Base-by-base conservation (phyloP, 2,329 filamentous ascomycete genomes). In the Bipolaris zeicola region DNA sequence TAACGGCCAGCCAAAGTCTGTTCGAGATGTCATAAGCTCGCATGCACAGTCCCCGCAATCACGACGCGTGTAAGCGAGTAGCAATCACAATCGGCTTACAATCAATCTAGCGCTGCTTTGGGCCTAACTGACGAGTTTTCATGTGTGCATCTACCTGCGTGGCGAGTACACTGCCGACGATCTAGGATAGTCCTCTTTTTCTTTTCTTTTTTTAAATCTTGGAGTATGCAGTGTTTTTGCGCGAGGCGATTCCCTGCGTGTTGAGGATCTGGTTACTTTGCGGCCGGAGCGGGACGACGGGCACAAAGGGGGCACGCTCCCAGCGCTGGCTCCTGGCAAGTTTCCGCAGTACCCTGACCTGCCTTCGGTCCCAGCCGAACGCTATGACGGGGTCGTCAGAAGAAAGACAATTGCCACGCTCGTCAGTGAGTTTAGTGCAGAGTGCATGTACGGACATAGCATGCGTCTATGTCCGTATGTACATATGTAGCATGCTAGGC, bases 271-370 rank as follows among this genome's bases (percentile, higher is more conserved):
- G 64, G 62, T 65, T 64, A 50, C 63, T 61, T 61, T 61, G 62
- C 66, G 71, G 69, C 58, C 66, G 70, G 71, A 63, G 64, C 67
- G 69, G 70, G 69, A 69, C 48, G 56, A 65, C 65, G 66, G 64
- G 60, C 57, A 67, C 55, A 67, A 65, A 65, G 56, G 44, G 52
- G 63, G 70, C 71, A 74, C 70, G 70, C 66, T 67, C 70, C 70
- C 57, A 61, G 62, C 53, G 50, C 55, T 73, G 70, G 69, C 68
- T 69, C 63, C 62, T 61, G 58, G 55, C 50, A 54, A 45, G 53
- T 54, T 64, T 60, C 65, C 55, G 57, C 43, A 55, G 58, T 63
- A 64, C 65, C 61, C 59, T 66, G 59, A 61, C 61, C 59, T 66
- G 58, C 60, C 55, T 39, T 69, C 69, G 70, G 70, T 52, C 58